These are phyloP conservation scores for Jatropha podagrica DNA, from an alignment of 441 rosid genomes.

Conservation along the genomic window DNA sequence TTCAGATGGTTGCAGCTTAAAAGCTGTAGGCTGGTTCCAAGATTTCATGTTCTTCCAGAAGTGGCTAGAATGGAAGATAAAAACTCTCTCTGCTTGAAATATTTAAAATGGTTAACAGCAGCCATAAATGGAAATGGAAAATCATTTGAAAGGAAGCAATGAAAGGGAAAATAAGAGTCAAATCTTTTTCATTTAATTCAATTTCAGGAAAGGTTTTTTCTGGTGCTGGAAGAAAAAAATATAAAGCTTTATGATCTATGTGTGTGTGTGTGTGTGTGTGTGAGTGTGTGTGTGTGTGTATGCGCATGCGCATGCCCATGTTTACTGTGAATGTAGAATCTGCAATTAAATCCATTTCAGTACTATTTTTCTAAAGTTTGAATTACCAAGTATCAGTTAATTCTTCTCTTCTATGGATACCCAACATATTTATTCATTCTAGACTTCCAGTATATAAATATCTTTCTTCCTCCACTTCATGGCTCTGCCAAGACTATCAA, in stretches of 20 bases:
- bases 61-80: not conserved
- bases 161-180: not conserved
- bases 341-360: not conserved
- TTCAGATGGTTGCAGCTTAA: not conserved
- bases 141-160: not conserved
- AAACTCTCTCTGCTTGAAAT: not conserved
- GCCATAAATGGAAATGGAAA: not conserved
- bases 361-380: not conserved
- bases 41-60: slow-evolving; percentile 5
- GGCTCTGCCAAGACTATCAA: not conserved
- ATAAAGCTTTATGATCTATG: not conserved
- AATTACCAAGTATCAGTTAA: not conserved
- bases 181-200: not conserved
- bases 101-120: not conserved
- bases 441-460: no score
- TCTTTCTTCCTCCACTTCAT: not conserved
- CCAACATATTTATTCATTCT: not conserved
- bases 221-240: slow-evolving; percentile 1
- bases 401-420: not conserved
- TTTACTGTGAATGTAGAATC: not conserved
- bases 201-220: not conserved
- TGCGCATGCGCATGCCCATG: not conserved
- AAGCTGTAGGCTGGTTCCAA: not conserved
- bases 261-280: no score
- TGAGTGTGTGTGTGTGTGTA: no score